Evolutionary conservation across 352 stramenopile genomes (phyloP), one percentile per base, ranked within the genome.

Genomic region (Phytophthora cactorum): DNA sequence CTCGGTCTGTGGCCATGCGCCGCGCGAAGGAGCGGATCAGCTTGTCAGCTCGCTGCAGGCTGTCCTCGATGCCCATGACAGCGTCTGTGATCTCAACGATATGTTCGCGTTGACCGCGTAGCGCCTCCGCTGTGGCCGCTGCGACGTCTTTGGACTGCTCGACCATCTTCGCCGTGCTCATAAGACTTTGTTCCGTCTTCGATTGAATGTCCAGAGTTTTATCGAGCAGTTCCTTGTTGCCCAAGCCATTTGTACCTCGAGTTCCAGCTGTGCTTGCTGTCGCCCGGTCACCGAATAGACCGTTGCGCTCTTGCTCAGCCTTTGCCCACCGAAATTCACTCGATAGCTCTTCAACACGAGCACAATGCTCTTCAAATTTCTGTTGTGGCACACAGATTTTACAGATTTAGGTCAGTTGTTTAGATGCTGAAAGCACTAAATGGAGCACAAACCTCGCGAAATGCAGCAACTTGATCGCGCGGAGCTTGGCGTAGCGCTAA

Each of bases 21-120:
- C 88, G 75, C 15, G 84, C 84, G 45, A 96, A 94, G 10, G 85
- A 88, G 25, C 86, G 82, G 29, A 96, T 91, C 22, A 95, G 82
- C 59, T 86, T 89, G 72, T 95, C 86, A 31, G 88, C 88, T n/a
- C 86, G 86, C 61, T 81, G 68, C 4, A 96, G 60, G 39, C 74
- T 85, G 70, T 94, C 85, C 34, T 96, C 88, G 63, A 95, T 94
- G 49, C 84, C 82, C 88, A 94, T 93, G 27, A 96, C 88, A 12
- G 93, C 82, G 62, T 95, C 88, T 27, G 88, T 96, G 70, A 96
- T 94, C 52, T 78, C 74, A n/a, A 95, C 86, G 59, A 96, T 90
- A 66, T 96, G 88, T 25, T 96, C 78, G 5, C 88, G 86, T 74
- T 96, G 88, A 53, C 91, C 73, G 6, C 85, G 86, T 27, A 96